Evolutionary conservation across 108 stramenopile species (phyloP).

Genomic region (Skeletonema potamos): DNA sequence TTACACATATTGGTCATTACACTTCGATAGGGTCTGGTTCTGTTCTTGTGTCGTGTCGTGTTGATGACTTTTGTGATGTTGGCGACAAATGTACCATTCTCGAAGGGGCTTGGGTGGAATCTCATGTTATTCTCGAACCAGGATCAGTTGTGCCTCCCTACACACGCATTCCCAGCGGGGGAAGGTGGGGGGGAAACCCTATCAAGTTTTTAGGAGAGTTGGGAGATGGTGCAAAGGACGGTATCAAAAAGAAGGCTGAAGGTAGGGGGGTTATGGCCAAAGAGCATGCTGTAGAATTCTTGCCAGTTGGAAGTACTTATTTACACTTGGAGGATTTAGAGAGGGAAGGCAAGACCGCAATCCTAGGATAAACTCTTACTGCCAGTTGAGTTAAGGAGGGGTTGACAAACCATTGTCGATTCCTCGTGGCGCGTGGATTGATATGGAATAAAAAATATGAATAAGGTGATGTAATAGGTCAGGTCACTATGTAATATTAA

Average conservation of each 20-base stretch:
- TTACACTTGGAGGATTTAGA: slow-evolving; percentile 89
- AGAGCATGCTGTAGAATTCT: slow-evolving; percentile 89
- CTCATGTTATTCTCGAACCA: slow-evolving; percentile 83
- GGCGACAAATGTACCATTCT: slow-evolving; percentile 89
- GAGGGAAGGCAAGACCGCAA: slow-evolving; percentile 52
- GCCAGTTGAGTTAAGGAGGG: background rate
- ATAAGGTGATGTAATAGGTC: background rate
- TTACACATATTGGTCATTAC: slow-evolving; percentile 85
- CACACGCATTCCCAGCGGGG: slow-evolving; percentile 82
- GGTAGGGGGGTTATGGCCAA: slow-evolving; percentile 67
- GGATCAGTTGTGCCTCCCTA: slow-evolving; percentile 90
- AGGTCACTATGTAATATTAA: background rate
- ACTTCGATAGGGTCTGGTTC: slow-evolving; percentile 80
- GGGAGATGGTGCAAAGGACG: slow-evolving; percentile 70
- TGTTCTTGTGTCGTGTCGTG: slow-evolving; percentile 78
- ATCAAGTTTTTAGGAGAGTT: slow-evolving; percentile 75
- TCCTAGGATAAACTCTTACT: slow-evolving; percentile 40
- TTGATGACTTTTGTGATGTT: slow-evolving; percentile 81
- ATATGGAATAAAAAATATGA: background rate
- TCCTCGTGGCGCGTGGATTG: background rate
- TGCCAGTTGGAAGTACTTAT: slow-evolving; percentile 86
- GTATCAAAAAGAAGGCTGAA: slow-evolving; percentile 66
- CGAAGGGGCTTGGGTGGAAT: slow-evolving; percentile 88
- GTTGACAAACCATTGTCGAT: background rate
- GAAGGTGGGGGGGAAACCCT: slow-evolving; percentile 94